These are phyloP conservation scores for Mycena latifolia DNA, from an alignment of 768 basidiomycete genomes.

Conservation along the genomic window DNA sequence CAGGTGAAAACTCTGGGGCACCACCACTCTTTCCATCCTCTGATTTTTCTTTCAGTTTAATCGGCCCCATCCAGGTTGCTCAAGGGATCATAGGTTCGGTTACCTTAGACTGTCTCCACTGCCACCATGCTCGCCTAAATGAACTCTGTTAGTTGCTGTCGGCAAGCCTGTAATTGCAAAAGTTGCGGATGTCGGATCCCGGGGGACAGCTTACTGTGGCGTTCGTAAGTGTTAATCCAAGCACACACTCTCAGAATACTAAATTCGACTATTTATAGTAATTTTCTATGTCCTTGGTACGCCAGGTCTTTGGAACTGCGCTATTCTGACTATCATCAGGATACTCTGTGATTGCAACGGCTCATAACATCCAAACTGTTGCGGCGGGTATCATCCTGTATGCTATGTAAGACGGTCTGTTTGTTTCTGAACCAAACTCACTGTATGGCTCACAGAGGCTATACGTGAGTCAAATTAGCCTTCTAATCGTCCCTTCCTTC, in stretches of 20 bases:
- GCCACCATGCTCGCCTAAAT: constrained; percentile 10
- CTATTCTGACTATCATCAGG: constrained; percentile 44
- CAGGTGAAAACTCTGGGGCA: constrained; percentile 1
- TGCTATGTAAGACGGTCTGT: constrained; percentile 55
- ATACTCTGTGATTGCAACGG: constrained; percentile 66
- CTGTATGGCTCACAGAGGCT: constrained; percentile 58
- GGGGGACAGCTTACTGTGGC: constrained; percentile 70
- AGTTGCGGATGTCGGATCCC: constrained; percentile 76
- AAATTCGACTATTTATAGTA: constrained; percentile 54
- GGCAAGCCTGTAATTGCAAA: constrained; percentile 82
- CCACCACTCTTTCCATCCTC: background rate
- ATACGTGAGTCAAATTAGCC: constrained; percentile 58
- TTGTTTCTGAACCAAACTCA: constrained; percentile 39
- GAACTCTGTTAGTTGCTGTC: constrained; percentile 46
- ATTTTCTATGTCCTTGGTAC: constrained; percentile 71
- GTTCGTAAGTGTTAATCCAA: constrained; percentile 59
- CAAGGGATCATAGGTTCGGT: constrained; percentile 66
- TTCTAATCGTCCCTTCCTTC: constrained; percentile 36
- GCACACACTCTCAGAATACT: no score
- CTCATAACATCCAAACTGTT: constrained; percentile 56
- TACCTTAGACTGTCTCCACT: background rate
- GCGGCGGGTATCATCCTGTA: constrained; percentile 71
- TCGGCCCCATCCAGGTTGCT: constrained; percentile 66
- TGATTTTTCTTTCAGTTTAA: constrained; percentile 47
- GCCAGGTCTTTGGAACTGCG: constrained; percentile 31